phyloP scores from a whole-genome alignment of 2,329 filamentous ascomycete genomes.

The Fonsecaea nubica region DNA sequence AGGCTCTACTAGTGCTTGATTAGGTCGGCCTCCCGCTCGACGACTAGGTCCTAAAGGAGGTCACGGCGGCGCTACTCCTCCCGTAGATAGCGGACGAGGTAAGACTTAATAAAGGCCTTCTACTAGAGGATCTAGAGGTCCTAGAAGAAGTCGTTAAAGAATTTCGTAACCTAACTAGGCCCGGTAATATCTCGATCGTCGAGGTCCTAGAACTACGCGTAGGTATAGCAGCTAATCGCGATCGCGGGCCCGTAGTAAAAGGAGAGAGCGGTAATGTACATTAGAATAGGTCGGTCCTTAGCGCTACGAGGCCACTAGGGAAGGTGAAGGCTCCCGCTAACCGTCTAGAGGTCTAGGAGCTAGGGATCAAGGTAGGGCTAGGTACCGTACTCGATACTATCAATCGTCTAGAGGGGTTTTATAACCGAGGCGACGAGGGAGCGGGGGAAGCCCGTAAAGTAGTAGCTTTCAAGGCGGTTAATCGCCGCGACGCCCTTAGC shows the following conservation, averaged over 20 bases:
- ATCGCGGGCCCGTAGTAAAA: background rate
- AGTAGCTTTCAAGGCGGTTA: background rate
- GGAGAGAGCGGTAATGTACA: background rate
- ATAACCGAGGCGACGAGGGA: background rate
- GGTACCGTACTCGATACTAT: background rate
- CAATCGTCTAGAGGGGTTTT: background rate
- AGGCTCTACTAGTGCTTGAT: background rate
- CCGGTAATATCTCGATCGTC: background rate
- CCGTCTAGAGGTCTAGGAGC: background rate
- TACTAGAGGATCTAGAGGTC: background rate
- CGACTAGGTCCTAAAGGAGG: too few species aligned
- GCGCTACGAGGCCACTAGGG: background rate
- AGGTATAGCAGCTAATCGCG: background rate
- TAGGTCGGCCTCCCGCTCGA: too few species aligned
- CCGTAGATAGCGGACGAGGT: background rate
- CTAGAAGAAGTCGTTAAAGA: constrained; percentile 3
- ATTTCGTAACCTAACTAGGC: background rate
- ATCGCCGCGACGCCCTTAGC: background rate
- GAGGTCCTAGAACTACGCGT: background rate
- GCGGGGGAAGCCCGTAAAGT: background rate
- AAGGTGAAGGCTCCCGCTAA: background rate
- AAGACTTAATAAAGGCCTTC: background rate
- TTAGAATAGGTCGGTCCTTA: background rate
- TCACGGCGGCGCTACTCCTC: background rate
- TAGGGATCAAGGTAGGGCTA: background rate